Conservation (phyloP, 345 rosid species). For the Salix exigua region DNA sequence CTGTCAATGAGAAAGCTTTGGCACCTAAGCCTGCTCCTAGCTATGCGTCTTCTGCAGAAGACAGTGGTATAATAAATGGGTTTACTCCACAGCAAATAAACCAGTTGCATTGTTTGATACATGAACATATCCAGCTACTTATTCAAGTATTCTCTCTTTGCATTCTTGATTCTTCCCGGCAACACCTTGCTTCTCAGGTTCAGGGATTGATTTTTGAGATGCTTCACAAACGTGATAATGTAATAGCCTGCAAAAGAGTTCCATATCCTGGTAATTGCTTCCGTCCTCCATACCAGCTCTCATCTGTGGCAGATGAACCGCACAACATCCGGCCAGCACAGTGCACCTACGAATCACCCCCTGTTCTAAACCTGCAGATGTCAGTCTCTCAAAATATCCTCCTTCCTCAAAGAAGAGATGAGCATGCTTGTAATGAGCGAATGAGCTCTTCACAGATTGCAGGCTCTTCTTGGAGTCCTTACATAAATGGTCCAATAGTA, state of each 20-base stretch:
- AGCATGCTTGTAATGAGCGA: conserved; percentile 15
- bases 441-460: conserved; percentile 22
- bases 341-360: conserved; percentile 16
- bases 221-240: conserved; percentile 55
- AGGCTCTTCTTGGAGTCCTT: conserved; percentile 44
- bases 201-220: conserved; percentile 68
- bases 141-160: conserved; percentile 82
- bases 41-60: conserved; percentile 23
- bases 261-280: conserved; percentile 53
- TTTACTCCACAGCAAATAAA: conserved; percentile 67
- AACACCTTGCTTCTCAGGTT: conserved; percentile 60
- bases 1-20: conserved; percentile 24
- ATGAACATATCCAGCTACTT: conserved; percentile 88
- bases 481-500: conserved; percentile 35
- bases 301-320: conserved; percentile 39
- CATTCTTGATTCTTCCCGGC: conserved; percentile 65
- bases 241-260: conserved; percentile 40
- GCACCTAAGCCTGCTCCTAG: conserved; percentile 25
- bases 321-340: conserved; percentile 18
- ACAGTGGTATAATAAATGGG: conserved; percentile 41
- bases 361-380: conserved; percentile 21
- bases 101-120: conserved; percentile 69
- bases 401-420: conserved; percentile 11
- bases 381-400: conserved; percentile 21
- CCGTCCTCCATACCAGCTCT: conserved; percentile 34